Base-by-base conservation (phyloP, 1,284 basidiomycete genomes). In the Papiliotrema fonsecae region DNA sequence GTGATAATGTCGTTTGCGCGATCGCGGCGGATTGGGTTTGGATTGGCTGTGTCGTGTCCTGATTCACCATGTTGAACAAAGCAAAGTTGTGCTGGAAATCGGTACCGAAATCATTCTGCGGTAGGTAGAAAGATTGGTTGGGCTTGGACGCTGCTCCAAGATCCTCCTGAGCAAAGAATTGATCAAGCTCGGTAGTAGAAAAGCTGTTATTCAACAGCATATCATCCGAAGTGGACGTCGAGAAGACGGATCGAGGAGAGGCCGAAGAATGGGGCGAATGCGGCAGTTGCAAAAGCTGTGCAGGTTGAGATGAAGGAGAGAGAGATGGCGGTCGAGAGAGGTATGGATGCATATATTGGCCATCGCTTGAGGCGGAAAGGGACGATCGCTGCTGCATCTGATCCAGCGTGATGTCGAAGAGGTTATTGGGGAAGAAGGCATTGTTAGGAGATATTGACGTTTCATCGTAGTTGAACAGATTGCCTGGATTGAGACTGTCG, bases 221-320 rank as follows among this genome's bases (percentile, higher is more conserved):
- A 40, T 71, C 69, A 49, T 68, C 67, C 4, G 61, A 58, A 13
- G 48, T 55, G 6, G 53, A 45, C 9, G 56, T 44, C 2, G 69
- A 67, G 38, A 64, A 62, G 35, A 47, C 61, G 7, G 64, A 66
- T 26, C 49, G 52, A 14, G 69, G 67, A 14, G 59, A 63, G 16
- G 57, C 56, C 4, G 59, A 58, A 9, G 62, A 59, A 28, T 60
- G 59, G 5, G 64, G 61, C 1, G 67, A 68, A 27, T 55, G 56
- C 28, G 62, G 56, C 6, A 54, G 56, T n/a, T 48, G 49, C 16
- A 49, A 43, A 7, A 51, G 45, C 4, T 50, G 46, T 9, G 50
- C 45, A 11, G 57, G 41, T 36, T 53, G 49, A 4, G 54, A 59
- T 1, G 57, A 47, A n/a, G 56, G 55, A 4, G 48, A 57, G 11